Percentiles rank a stretch among this genome's conserved stretches.
phyloP scores from a whole-genome alignment of 1,284 basidiomycete species.

The Pyrrhoderma noxium region DNA sequence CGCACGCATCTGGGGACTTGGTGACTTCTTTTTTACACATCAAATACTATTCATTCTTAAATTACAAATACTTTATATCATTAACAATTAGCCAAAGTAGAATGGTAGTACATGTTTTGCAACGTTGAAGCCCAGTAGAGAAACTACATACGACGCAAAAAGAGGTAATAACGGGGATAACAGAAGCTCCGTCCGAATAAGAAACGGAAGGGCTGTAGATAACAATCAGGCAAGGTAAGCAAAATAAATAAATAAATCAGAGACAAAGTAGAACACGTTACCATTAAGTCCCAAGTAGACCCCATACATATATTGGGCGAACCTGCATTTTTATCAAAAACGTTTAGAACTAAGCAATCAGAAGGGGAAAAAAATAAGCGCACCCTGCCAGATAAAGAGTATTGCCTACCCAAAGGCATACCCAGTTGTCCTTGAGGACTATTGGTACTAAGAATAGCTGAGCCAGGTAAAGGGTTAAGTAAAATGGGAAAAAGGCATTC shows the following conservation, averaged over 20 bases:
- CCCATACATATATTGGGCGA: constrained; percentile 85
- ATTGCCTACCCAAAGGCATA: constrained; percentile 89
- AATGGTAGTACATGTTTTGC: constrained; percentile 67
- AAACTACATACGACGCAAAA: constrained; percentile 78
- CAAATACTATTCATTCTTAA: not conserved
- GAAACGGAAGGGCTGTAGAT: constrained; percentile 74
- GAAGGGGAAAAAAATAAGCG: constrained; percentile 24
- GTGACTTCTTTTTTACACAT: not conserved
- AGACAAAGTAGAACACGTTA: constrained; percentile 25
- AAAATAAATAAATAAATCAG: not conserved
- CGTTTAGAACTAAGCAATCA: too few species aligned
- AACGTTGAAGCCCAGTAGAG: constrained; percentile 85
- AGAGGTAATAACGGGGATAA: constrained; percentile 81
- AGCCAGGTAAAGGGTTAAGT: constrained; percentile 79
- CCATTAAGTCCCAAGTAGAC: constrained; percentile 85
- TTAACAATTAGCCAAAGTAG: constrained; percentile 62
- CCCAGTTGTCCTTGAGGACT: constrained; percentile 79
- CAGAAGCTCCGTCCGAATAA: constrained; percentile 80
- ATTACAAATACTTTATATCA: not conserved
- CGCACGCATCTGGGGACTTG: not conserved
- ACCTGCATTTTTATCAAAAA: constrained; percentile 33
- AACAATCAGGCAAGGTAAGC: constrained; percentile 10
- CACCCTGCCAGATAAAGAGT: constrained; percentile 84
- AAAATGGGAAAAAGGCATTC: constrained; percentile 91
- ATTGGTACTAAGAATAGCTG: constrained; percentile 81